These are phyloP conservation scores for Ogataea angusta DNA, from an alignment of 805 yeast species.

Conservation along the genomic window DNA sequence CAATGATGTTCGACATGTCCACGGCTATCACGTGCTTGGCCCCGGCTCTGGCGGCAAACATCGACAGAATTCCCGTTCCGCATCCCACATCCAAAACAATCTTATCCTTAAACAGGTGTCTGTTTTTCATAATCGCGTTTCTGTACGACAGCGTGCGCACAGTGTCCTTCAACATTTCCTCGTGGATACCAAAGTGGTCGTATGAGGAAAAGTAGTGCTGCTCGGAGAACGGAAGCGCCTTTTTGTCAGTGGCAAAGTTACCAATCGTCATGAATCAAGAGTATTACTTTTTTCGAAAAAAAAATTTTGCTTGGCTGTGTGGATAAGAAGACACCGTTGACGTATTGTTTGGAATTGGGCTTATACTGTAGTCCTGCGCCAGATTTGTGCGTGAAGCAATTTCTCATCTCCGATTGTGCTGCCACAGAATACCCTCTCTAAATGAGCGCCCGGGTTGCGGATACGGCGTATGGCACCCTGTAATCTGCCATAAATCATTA, in stretches of 20 bases:
- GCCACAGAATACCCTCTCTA: too few species aligned
- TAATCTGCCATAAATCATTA: neutral
- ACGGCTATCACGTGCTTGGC: conserved; percentile 97
- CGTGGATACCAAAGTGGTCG: conserved; percentile 97
- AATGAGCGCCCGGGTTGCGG: too few species aligned
- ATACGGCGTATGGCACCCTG: neutral
- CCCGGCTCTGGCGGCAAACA: conserved; percentile 99
- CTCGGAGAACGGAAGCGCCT: conserved; percentile 64
- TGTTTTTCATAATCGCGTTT: conserved; percentile 87
- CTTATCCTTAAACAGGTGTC: conserved; percentile 85
- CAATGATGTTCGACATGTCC: conserved; percentile 95
- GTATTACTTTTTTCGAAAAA: conserved; percentile 1
- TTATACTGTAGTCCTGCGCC: too few species aligned
- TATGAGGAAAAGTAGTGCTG: conserved; percentile 95
- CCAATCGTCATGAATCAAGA: conserved; percentile 7
- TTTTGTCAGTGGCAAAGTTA: conserved; percentile 58
- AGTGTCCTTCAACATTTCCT: conserved; percentile 96
- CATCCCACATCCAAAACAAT: conserved; percentile 97
- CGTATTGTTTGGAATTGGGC: neutral
- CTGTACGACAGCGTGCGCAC: conserved; percentile 90
- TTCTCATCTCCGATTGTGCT: too few species aligned
- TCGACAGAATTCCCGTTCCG: conserved; percentile 95
- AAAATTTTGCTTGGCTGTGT: conserved; percentile 11
- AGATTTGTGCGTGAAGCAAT: too few species aligned
- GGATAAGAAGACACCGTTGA: neutral